Conservation (phyloP, 257 asterid genomes). For the Perilla frutescens region DNA sequence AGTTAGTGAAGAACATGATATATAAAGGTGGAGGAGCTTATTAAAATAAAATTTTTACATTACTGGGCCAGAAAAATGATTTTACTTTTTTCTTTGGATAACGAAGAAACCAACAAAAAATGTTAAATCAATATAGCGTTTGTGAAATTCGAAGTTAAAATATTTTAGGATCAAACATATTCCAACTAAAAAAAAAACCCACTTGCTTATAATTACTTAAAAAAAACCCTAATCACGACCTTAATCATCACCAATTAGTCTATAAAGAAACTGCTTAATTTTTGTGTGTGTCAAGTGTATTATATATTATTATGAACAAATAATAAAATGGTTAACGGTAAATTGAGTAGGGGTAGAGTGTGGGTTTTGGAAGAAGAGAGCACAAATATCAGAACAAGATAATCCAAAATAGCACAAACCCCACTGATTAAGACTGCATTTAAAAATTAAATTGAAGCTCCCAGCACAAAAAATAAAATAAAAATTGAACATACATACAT, state of each 20-base stretch:
- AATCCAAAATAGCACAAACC: slow-evolving; percentile 51
- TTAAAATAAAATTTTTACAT: too few relatives aligned
- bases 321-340: slow-evolving; percentile 37
- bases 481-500: neutral
- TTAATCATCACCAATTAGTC: slow-evolving; percentile 18
- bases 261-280: neutral
- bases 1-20: too few relatives aligned
- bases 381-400: slow-evolving; percentile 42
- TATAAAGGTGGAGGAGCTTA: too few relatives aligned
- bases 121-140: too few relatives aligned
- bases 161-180: too few relatives aligned
- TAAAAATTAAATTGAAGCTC: slow-evolving; percentile 36
- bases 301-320: slow-evolving; percentile 15
- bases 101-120: too few relatives aligned
- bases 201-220: slow-evolving; percentile 25
- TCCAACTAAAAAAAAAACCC: neutral
- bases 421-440: slow-evolving; percentile 42
- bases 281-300: neutral
- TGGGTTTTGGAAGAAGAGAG: slow-evolving; percentile 40
- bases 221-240: slow-evolving; percentile 36
- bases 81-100: too few relatives aligned
- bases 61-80: too few relatives aligned
- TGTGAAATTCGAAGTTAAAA: too few relatives aligned
- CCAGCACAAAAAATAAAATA: slow-evolving; percentile 38
- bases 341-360: slow-evolving; percentile 26